phyloP scores from a whole-genome alignment of 1,139 yeast species.

The Yamadazyma spencermartinsiae region DNA sequence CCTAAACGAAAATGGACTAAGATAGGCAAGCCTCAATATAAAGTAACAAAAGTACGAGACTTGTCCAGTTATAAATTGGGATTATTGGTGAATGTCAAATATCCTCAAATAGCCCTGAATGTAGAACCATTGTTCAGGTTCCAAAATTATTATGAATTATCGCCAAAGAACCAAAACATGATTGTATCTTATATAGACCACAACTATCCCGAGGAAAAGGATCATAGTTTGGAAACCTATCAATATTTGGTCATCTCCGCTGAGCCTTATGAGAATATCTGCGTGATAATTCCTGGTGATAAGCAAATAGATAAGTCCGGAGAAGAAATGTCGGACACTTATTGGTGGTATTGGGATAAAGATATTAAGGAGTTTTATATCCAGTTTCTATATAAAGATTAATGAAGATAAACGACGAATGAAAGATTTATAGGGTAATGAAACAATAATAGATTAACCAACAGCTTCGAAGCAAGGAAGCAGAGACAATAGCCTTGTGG shows the following conservation, averaged over 20 bases:
- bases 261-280: slow-evolving; percentile 81
- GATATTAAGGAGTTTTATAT: slow-evolving; percentile 69
- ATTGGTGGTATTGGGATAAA: slow-evolving; percentile 72
- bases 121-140: slow-evolving; percentile 65
- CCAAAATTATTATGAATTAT: slow-evolving; percentile 74
- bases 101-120: slow-evolving; percentile 38
- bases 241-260: slow-evolving; percentile 78
- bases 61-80: slow-evolving; percentile 60
- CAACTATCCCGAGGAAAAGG: slow-evolving; percentile 13
- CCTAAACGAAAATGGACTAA: slow-evolving; percentile 53
- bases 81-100: slow-evolving; percentile 56
- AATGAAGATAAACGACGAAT: too few species aligned
- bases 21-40: slow-evolving; percentile 73
- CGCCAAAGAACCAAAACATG: slow-evolving; percentile 38
- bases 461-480: too few species aligned
- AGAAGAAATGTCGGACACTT: slow-evolving; percentile 37
- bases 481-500: too few species aligned
- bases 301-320: slow-evolving; percentile 46
- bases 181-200: slow-evolving; percentile 25
- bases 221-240: slow-evolving; percentile 34
- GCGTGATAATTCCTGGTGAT: slow-evolving; percentile 64
- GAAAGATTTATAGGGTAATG: too few species aligned
- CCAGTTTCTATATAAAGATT: slow-evolving; percentile 57
- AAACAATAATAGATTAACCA: too few species aligned
- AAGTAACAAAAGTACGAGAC: slow-evolving; percentile 66